Base-by-base conservation (phyloP, 164 flowering plant species). In the Amborella trichopoda region DNA sequence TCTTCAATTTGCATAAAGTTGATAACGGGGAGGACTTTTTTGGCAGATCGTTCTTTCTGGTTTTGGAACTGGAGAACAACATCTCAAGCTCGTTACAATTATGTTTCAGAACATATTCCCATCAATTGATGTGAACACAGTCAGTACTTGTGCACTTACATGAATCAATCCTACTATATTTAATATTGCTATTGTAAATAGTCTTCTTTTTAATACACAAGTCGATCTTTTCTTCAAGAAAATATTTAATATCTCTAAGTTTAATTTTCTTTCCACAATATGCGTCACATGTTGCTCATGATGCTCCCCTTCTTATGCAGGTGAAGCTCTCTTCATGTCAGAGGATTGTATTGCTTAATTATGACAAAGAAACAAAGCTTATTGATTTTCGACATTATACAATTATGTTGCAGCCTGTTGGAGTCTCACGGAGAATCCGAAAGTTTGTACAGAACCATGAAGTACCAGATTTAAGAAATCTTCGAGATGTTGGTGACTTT, bases 31-130 rank as follows among this genome's bases (percentile, higher is more conserved):
- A 10, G n/a, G 9, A 16, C 12, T 23, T 18, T 44, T 23, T 28
- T 64, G 24, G 52, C 78, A 90, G 98, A 83, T 90, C 70, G 96
- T 86, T 45, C 89, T 90, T 48, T 87, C 98, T 55, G 98, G 98
- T 48, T 90, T 90, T 64, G 90, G 89, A 26, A 61, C 73, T 44
- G 83, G 75, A 26, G 96, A 86, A 3, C 80, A 76, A 54, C 98
- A 90, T 65, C 55, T 86, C 30, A 90, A 72, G 77, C 90, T 91
- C 22, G 62, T 84, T 4, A 78, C 96, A 2, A 63, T 76, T 24
- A 76, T 83, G 81, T 91, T 91, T 58, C 94, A 86, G 76, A 81
- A 86, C 56, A 90, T 90, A 46, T 86, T 90, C 60, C 98, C 94
- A 17, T 60, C 94, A 57, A 90, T 90, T 60, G 98, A 90, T 57